Percentiles rank a stretch among this genome's conserved stretches.
Conservation (phyloP, 805 yeast genomes). For the Candida argentea region DNA sequence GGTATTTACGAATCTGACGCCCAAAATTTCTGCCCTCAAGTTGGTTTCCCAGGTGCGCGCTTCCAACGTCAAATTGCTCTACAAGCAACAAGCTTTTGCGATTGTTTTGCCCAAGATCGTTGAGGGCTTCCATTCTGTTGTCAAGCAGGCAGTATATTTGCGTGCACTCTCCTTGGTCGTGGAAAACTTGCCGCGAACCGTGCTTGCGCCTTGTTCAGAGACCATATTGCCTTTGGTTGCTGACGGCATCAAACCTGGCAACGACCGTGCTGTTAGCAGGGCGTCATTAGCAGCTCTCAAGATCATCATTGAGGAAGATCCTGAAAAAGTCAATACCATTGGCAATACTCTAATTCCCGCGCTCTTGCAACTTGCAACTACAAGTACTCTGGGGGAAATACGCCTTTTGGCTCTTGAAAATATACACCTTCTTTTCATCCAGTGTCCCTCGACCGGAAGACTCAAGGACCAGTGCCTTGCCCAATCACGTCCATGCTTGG, state of each 20-base stretch:
- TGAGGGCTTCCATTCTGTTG: slow-evolving; percentile 2
- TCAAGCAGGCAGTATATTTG: slow-evolving; percentile 36
- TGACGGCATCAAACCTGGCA: slow-evolving; percentile 43
- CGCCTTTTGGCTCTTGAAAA: slow-evolving; percentile 50
- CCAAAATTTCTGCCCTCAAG: slow-evolving; percentile 12
- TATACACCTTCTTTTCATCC: slow-evolving; percentile 33
- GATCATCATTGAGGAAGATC: slow-evolving; percentile 44
- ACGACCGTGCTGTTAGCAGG: slow-evolving; percentile 29
- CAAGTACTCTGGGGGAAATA: slow-evolving; percentile 36
- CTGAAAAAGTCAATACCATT: slow-evolving; percentile 42
- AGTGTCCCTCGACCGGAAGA: slow-evolving; percentile 35
- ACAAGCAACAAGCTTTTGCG: slow-evolving; percentile 73
- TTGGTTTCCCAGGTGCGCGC: slow-evolving; percentile 37
- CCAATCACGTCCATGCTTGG: slow-evolving; percentile 44
- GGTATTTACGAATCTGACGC: slow-evolving; percentile 39
- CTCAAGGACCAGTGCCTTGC: slow-evolving; percentile 40
- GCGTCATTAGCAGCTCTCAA: slow-evolving; percentile 54
- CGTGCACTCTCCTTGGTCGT: slow-evolving; percentile 59
- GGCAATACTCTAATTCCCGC: slow-evolving; percentile 42
- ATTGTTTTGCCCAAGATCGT: slow-evolving; percentile 48
- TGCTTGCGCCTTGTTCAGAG: slow-evolving; percentile 55
- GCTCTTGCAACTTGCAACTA: slow-evolving; percentile 30
- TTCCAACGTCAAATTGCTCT: slow-evolving; percentile 54
- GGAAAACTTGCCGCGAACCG: slow-evolving; percentile 50
- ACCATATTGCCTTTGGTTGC: slow-evolving; percentile 63